These are phyloP conservation scores for Gaeumannomyces sp. DNA, from an alignment of 2,329 filamentous ascomycete genomes.

Conservation along the genomic window DNA sequence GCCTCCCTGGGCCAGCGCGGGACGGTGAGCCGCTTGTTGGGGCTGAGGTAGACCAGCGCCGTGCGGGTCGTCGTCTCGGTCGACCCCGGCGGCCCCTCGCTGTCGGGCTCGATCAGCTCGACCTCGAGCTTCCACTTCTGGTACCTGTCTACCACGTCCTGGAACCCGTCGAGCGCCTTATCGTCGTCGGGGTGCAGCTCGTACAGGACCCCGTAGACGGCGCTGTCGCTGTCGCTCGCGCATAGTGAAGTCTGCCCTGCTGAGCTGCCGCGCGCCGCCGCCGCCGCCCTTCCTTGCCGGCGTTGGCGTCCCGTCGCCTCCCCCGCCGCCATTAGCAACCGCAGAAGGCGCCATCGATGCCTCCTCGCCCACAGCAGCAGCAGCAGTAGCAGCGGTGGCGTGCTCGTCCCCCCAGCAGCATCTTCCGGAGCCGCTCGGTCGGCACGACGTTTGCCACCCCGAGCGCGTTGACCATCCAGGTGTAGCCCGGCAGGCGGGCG, in stretches of 20 bases:
- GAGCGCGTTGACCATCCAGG: slow-evolving; percentile 42
- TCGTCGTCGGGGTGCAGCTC: slow-evolving; percentile 43
- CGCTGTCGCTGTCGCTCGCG: not conserved
- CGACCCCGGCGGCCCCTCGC: not conserved
- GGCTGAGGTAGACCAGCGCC: slow-evolving; percentile 50
- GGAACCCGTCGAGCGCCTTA: slow-evolving; percentile 43
- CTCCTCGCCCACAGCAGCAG: not conserved
- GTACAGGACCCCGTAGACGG: slow-evolving; percentile 52
- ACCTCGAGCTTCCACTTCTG: slow-evolving; percentile 42
- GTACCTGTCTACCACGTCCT: slow-evolving; percentile 58
- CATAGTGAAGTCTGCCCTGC: too few species aligned
- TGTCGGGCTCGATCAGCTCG: slow-evolving; percentile 24
- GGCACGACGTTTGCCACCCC: slow-evolving; percentile 37
- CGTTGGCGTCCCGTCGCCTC: not conserved
- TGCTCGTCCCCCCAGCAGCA: too few species aligned
- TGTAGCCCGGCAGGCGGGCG: slow-evolving; percentile 30
- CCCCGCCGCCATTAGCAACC: too few species aligned
- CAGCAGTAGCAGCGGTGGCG: too few species aligned
- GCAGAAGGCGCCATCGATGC: not conserved
- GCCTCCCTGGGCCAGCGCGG: slow-evolving; percentile 33
- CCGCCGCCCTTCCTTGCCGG: not conserved
- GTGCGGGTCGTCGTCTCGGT: not conserved
- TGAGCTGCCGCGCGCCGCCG: too few species aligned
- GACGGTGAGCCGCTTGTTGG: slow-evolving; percentile 33
- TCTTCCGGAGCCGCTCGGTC: not conserved